Conservation (phyloP, 2,329 filamentous ascomycete genomes). For the Apiospora marii region DNA sequence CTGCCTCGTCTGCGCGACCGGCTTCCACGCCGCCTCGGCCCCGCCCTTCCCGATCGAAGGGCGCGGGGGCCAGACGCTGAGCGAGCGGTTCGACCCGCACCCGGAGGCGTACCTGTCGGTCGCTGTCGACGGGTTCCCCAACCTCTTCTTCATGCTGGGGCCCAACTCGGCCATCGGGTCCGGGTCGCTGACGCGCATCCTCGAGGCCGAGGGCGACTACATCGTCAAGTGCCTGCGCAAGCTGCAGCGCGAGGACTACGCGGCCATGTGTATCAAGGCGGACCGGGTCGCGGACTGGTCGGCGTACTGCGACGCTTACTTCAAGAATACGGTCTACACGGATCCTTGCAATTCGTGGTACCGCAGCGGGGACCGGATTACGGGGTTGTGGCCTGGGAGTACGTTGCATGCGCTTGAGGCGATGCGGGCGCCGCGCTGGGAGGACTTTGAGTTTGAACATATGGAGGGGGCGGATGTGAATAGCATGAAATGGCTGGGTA, state of each 20-base stretch:
- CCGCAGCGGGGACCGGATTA: conserved; percentile 51
- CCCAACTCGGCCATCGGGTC: conserved; percentile 57
- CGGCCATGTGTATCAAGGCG: conserved; percentile 51
- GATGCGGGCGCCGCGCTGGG: conserved; percentile 52
- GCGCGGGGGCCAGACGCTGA: conserved; percentile 45
- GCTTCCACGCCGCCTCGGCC: conserved; percentile 50
- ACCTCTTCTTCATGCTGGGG: conserved; percentile 57
- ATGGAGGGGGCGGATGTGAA: conserved; percentile 42
- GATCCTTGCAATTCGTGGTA: conserved; percentile 63
- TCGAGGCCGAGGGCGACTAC: conserved; percentile 58
- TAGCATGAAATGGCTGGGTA: conserved; percentile 49
- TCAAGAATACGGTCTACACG: conserved; percentile 56
- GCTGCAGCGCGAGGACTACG: conserved; percentile 55
- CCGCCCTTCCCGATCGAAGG: conserved; percentile 53
- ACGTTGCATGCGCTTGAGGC: conserved; percentile 53
- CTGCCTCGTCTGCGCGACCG: conserved; percentile 56
- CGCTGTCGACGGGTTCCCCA: conserved; percentile 56
- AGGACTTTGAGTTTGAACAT: conserved; percentile 53
- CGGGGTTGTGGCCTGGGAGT: conserved; percentile 55
- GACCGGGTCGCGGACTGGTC: conserved; percentile 56
- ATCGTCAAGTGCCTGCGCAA: conserved; percentile 55
- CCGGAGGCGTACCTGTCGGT: conserved; percentile 55
- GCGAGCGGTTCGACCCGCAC: conserved; percentile 47
- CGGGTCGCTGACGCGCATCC: conserved; percentile 54
- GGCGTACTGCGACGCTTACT: conserved; percentile 55